These are phyloP conservation scores for Camillea tinctor DNA, from an alignment of 2,329 filamentous ascomycete genomes.

Conservation along the genomic window DNA sequence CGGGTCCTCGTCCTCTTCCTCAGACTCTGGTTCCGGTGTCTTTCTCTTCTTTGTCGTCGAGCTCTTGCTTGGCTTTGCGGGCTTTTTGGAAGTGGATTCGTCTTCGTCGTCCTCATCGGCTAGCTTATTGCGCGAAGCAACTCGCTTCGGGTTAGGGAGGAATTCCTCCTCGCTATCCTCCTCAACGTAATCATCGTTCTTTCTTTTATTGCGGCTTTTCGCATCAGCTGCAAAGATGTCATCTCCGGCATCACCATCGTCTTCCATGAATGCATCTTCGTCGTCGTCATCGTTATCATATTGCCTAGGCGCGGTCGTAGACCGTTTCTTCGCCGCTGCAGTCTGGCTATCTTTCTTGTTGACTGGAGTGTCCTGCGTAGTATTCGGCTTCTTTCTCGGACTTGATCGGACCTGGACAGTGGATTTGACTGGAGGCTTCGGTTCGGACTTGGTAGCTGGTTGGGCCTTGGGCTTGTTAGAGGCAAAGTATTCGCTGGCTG, in stretches of 20 bases:
- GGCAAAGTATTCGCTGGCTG: constrained; percentile 58
- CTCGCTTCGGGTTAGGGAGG: constrained; percentile 58
- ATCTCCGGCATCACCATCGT: constrained; percentile 69
- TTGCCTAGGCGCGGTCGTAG: constrained; percentile 41
- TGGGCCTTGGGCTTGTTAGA: constrained; percentile 44
- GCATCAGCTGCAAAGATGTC: constrained; percentile 80
- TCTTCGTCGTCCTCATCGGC: constrained; percentile 32
- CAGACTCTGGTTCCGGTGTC: constrained; percentile 51
- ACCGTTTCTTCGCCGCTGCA: constrained; percentile 42
- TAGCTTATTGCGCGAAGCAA: constrained; percentile 45
- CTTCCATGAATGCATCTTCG: constrained; percentile 60
- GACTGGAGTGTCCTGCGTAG: constrained; percentile 27
- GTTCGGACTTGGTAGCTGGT: constrained; percentile 40
- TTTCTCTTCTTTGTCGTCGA: constrained; percentile 55
- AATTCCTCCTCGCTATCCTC: constrained; percentile 72
- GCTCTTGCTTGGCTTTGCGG: constrained; percentile 32
- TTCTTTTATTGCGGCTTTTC: constrained; percentile 63
- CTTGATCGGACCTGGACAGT: constrained; percentile 52
- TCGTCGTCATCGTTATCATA: constrained; percentile 46
- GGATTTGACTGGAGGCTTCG: constrained; percentile 38
- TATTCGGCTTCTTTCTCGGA: constrained; percentile 46
- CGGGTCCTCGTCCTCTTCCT: constrained; percentile 53
- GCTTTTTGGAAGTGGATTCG: constrained; percentile 28
- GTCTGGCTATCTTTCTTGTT: constrained; percentile 31
- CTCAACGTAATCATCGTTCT: constrained; percentile 72